Evolutionary conservation across 139 green algal species (phyloP), one percentile per base, ranked within the genome.

Genomic region (Tetratostichococcus sp.): DNA sequence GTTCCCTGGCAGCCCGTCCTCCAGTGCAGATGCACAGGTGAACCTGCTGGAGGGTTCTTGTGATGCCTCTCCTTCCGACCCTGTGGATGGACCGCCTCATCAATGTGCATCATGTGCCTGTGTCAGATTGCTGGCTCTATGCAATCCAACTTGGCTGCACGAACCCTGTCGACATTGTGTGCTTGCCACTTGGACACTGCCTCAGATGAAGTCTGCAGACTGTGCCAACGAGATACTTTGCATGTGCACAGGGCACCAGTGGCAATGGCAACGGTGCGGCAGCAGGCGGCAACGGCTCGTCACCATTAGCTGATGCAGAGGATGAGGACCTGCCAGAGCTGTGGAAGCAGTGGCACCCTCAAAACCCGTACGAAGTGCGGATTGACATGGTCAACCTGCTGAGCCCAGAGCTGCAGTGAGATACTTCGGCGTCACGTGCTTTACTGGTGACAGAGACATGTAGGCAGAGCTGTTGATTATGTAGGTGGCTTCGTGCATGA

Each of bases 371-470:
- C 75, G 43, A 42, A 0, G 67, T 89, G 8, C 80, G 80, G 34
- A 72, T 66, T 3, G 85, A 90, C 78, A 77, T 90, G 58, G 43
- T 68, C 3, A 70, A 89, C 35, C 35, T 89, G 67, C 70, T 90
- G 25, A 65, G 30, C 43, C 23, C 77, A 4, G 65, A 71, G 35
- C 69, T 73, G 69, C 69, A 62, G 19, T 62, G 50, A 62, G n/a
- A 50, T 50, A 14, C 39, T 50, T 8, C 39, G 39, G 39, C 8
- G 8, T 8, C 8, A 50, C 39, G 8, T 50, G 39, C n/a, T n/a
- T n/a, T 50, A 14, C 8, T 14, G 8, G 39, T 50, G 39, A 50
- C 8, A 50, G 14, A 22, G 8, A 50, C 14, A 8, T 50, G 39
- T 50, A 14, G 39, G 39, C 39, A 22, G 14, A 8, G 14, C 8